Conservation (phyloP, 768 basidiomycete genomes). For the Tricholoma terreum region DNA sequence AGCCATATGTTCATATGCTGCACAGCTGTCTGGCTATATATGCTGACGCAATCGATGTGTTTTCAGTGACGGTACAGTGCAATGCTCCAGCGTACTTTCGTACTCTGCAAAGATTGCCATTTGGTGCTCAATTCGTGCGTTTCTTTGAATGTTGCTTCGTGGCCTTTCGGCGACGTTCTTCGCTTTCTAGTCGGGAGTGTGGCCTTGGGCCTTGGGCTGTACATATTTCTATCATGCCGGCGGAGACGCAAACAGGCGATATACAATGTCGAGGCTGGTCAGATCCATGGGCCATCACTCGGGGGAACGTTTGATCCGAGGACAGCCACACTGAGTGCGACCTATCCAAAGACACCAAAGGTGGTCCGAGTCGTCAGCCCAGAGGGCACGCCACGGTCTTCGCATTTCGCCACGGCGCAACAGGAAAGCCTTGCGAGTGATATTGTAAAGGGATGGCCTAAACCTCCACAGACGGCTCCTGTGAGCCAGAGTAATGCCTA, state of each 20-base stretch:
- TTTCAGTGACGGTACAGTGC: conserved; percentile 15
- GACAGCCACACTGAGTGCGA: background rate
- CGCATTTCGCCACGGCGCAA: conserved; percentile 8
- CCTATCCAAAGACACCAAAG: background rate
- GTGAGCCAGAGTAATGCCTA: conserved; percentile 10
- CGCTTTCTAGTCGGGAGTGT: conserved; percentile 6
- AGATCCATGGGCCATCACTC: conserved; percentile 18
- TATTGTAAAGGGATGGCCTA: background rate
- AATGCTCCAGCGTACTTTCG: conserved; percentile 15
- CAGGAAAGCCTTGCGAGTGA: conserved; percentile 11
- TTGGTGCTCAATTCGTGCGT: conserved; percentile 11
- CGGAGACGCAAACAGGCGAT: conserved; percentile 6
- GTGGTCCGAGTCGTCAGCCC: background rate
- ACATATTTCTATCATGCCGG: conserved; percentile 10
- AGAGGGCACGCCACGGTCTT: conserved; percentile 8
- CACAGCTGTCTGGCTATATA: background rate
- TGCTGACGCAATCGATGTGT: background rate
- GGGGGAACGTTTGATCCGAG: conserved; percentile 17
- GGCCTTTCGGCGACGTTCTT: background rate
- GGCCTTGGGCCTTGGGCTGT: conserved; percentile 10
- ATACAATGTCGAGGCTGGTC: conserved; percentile 19
- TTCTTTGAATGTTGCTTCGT: background rate
- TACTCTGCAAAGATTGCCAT: conserved; percentile 17
- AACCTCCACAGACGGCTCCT: conserved; percentile 17
- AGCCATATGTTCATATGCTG: background rate